Evolutionary conservation across 139 green algal genomes (phyloP).

Genomic region (Dunaliella sp.): DNA sequence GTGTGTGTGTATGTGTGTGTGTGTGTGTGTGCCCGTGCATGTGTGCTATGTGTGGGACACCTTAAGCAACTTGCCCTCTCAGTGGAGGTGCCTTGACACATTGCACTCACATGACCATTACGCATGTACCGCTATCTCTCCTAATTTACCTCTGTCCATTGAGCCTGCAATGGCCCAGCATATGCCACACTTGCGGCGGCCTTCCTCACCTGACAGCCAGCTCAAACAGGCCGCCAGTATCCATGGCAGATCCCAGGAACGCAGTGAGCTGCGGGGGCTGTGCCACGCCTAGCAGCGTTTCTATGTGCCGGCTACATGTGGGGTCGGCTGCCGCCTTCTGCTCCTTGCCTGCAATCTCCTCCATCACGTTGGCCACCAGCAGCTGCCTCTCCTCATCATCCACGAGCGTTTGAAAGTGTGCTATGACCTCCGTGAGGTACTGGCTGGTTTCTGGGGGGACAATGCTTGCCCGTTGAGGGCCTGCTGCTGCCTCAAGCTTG

Average conservation of each 20-base stretch:
- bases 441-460: constrained; percentile 5
- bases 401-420: constrained; percentile 53
- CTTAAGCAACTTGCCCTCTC: no score
- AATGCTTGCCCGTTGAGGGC: no score
- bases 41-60: background rate
- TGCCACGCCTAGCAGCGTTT: constrained; percentile 57
- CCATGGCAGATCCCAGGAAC: constrained; percentile 37
- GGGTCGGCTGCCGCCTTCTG: constrained; percentile 21
- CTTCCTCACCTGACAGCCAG: constrained; percentile 43
- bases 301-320: constrained; percentile 57
- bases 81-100: no score
- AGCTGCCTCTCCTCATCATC: constrained; percentile 63
- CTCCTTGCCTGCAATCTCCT: constrained; percentile 53
- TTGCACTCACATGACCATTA: no score
- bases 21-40: constrained; percentile 6
- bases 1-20: constrained; percentile 12
- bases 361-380: constrained; percentile 66
- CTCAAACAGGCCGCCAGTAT: constrained; percentile 32
- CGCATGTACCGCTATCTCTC: no score
- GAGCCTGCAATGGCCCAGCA: no score
- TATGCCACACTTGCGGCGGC: no score
- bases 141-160: no score
- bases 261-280: constrained; percentile 35
- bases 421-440: constrained; percentile 41
- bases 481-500: no score